Conservation (phyloP, 2,329 filamentous ascomycete species). For the Ophiostoma populinum region DNA sequence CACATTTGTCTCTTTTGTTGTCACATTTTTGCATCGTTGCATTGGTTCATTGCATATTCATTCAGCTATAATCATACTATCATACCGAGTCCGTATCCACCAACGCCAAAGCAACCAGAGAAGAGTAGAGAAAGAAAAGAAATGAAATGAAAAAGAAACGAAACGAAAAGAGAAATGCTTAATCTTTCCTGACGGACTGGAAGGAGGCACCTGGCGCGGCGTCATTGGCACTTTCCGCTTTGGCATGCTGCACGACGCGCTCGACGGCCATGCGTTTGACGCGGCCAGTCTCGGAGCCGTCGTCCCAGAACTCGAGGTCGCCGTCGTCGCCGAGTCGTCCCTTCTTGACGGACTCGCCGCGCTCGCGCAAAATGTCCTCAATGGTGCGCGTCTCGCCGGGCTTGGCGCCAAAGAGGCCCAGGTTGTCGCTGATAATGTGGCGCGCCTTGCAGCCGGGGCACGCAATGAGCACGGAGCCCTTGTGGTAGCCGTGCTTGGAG, state of each 20-base stretch:
- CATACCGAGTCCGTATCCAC: too few relatives aligned
- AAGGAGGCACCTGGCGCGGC: too few relatives aligned
- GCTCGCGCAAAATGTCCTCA: conserved; percentile 60
- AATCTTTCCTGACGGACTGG: too few relatives aligned
- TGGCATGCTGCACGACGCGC: conserved; percentile 8
- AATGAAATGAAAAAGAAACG: too few relatives aligned
- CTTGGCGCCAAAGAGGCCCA: conserved; percentile 60
- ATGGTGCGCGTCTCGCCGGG: conserved; percentile 37
- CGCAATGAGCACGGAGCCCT: conserved; percentile 72
- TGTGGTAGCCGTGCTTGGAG: conserved; percentile 89
- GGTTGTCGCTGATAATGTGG: conserved; percentile 82
- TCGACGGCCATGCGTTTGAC: conserved; percentile 12
- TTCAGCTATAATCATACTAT: too few relatives aligned
- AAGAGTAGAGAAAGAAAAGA: too few relatives aligned
- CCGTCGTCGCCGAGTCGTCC: conserved; percentile 58
- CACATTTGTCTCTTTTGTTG: background rate
- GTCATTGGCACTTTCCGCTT: conserved; percentile 1
- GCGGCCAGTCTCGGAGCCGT: conserved; percentile 32
- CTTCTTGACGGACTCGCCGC: conserved; percentile 56
- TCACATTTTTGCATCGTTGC: background rate
- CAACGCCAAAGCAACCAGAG: too few relatives aligned
- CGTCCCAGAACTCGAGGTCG: conserved; percentile 87
- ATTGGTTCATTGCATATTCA: background rate
- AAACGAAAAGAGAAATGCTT: too few relatives aligned
- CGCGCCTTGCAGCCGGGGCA: conserved; percentile 76